Evolutionary conservation across 169 alveolate genomes (phyloP).

Genomic region (Cryptosporidium andersoni): DNA sequence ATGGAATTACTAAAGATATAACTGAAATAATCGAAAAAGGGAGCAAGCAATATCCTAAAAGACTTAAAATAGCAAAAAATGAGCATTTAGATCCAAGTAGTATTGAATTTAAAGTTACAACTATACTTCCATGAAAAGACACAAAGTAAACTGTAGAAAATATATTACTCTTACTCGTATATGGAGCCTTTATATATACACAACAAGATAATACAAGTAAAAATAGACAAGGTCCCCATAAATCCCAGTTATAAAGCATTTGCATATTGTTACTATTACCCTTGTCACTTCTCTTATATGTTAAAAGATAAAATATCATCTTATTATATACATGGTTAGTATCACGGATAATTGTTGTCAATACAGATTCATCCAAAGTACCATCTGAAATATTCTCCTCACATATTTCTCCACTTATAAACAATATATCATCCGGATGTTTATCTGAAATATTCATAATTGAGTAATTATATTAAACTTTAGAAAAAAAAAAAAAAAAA

Average conservation of each 20-base stretch:
- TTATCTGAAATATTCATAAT: neutral
- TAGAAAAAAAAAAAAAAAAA: neutral
- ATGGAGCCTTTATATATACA: conserved; percentile 45
- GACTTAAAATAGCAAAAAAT: conserved; percentile 51
- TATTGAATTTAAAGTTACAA: conserved; percentile 36
- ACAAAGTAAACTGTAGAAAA: conserved; percentile 35
- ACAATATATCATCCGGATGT: neutral
- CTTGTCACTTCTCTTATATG: conserved; percentile 1
- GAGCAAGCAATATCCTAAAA: conserved; percentile 36
- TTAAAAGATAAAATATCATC: conserved; percentile 3
- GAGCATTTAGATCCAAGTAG: conserved; percentile 52
- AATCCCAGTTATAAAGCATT: conserved; percentile 64
- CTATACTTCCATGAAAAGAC: conserved; percentile 18
- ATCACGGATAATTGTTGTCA: conserved; percentile 44
- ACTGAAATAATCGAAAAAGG: conserved; percentile 55
- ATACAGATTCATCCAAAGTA: conserved; percentile 29
- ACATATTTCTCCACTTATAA: conserved; percentile 14
- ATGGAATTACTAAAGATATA: conserved; percentile 35
- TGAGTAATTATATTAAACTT: neutral
- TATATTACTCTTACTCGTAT: conserved; percentile 22
- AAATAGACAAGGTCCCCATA: conserved; percentile 67
- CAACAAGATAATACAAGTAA: conserved; percentile 42
- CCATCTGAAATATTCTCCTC: conserved; percentile 9
- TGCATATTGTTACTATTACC: conserved; percentile 22
- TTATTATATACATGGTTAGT: conserved; percentile 16